phyloP scores from a whole-genome alignment of 129 eudicot species.

The Chrysanthemum lavandulifolium region DNA sequence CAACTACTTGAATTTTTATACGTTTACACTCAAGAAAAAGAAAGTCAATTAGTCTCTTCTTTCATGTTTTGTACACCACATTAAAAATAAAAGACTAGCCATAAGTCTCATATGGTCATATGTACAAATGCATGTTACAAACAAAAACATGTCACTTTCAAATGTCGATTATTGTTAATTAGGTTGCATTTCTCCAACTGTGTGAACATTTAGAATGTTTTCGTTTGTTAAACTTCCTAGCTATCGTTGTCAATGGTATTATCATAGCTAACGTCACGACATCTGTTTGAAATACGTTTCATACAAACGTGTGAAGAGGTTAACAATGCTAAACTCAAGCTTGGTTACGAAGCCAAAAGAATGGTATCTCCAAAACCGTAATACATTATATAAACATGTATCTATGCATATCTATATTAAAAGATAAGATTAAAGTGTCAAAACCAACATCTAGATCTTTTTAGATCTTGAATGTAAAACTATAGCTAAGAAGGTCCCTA shows the following conservation, averaged over 20 bases:
- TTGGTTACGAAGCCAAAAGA: not conserved
- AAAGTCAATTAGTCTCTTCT: too few relatives aligned
- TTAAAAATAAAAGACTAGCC: too few relatives aligned
- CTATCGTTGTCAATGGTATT: not conserved
- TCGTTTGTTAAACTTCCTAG: constrained; percentile 13
- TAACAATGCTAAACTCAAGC: constrained; percentile 16
- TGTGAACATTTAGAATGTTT: constrained; percentile 16
- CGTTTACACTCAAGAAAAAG: too few relatives aligned
- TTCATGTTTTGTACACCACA: too few relatives aligned
- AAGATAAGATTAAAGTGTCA: not conserved
- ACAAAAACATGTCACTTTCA: constrained; percentile 15
- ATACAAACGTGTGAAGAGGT: not conserved
- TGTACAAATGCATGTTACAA: not conserved
- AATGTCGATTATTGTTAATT: constrained; percentile 8
- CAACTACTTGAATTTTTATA: too few relatives aligned
- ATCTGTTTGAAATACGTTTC: not conserved
- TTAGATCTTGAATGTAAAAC: constrained; percentile 55
- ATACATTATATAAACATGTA: constrained; percentile 6
- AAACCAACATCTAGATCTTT: constrained; percentile 23
- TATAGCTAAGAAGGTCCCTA: constrained; percentile 64
- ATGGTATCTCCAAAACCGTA: not conserved
- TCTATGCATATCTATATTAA: not conserved
- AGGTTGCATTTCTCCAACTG: constrained; percentile 20
- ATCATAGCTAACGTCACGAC: not conserved
- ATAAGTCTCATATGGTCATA: too few relatives aligned